Conservation (phyloP, 805 yeast genomes). For the Ogataea trehalophila region DNA sequence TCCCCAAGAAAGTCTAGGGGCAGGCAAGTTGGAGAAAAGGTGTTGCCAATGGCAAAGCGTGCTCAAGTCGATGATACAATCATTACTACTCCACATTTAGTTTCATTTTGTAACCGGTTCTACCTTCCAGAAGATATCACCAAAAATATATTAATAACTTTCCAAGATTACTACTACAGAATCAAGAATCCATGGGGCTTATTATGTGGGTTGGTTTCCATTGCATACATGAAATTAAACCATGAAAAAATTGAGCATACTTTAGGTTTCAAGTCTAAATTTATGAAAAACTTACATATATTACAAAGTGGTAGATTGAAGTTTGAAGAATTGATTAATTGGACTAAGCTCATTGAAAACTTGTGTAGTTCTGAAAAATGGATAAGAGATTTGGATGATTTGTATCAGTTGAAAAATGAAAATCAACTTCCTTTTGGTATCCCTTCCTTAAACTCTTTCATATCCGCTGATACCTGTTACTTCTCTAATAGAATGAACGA, state of each 20-base stretch:
- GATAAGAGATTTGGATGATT: constrained; percentile 43
- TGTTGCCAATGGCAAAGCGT: constrained; percentile 11
- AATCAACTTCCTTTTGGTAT: constrained; percentile 27
- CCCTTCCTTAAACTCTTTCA: constrained; percentile 19
- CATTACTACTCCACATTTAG: constrained; percentile 35
- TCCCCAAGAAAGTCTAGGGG: constrained; percentile 4
- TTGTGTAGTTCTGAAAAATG: constrained; percentile 56
- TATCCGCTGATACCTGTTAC: constrained; percentile 19
- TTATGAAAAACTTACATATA: constrained; percentile 46
- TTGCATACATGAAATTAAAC: constrained; percentile 53
- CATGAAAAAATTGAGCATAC: constrained; percentile 39
- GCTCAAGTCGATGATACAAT: constrained; percentile 8
- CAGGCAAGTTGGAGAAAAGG: constrained; percentile 13
- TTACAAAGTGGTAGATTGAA: constrained; percentile 51
- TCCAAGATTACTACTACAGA: constrained; percentile 44
- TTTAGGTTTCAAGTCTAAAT: constrained; percentile 44
- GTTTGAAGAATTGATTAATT: constrained; percentile 44
- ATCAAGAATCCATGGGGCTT: constrained; percentile 64
- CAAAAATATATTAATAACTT: constrained; percentile 44
- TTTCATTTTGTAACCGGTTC: constrained; percentile 56
- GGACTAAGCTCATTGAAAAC: constrained; percentile 50
- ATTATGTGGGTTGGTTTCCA: constrained; percentile 60
- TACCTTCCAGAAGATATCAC: constrained; percentile 54
- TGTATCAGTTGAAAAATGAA: constrained; percentile 31
- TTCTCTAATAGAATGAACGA: constrained; percentile 28